phyloP scores from a whole-genome alignment of 805 yeast genomes.

The Schwanniomyces pseudopolymorphus region DNA sequence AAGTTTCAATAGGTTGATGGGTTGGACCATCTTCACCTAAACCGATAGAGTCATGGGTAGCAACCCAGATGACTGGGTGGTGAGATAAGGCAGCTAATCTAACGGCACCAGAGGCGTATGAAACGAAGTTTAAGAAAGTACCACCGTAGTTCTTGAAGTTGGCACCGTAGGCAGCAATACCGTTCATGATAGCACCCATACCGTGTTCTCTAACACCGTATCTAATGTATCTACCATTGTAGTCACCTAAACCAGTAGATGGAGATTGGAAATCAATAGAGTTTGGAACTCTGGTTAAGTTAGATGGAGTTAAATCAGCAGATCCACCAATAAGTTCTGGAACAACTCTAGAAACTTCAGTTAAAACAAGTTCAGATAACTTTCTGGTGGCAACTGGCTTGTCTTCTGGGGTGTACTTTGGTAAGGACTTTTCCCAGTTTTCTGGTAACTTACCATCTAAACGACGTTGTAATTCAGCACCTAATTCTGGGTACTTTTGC shows the following conservation, averaged over 20 bases:
- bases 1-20: slow-evolving; percentile 88
- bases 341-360: slow-evolving; percentile 55
- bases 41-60: slow-evolving; percentile 89
- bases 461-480: slow-evolving; percentile 79
- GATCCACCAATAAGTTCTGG: slow-evolving; percentile 98
- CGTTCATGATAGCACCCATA: slow-evolving; percentile 98
- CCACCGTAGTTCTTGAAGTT: slow-evolving; percentile 92
- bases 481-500: slow-evolving; percentile 72
- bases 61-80: slow-evolving; percentile 83
- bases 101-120: slow-evolving; percentile 83
- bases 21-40: slow-evolving; percentile 94
- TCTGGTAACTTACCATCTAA: slow-evolving; percentile 73
- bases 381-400: slow-evolving; percentile 91
- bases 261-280: slow-evolving; percentile 94
- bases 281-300: slow-evolving; percentile 83
- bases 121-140: slow-evolving; percentile 91
- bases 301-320: slow-evolving; percentile 96
- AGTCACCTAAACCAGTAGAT: slow-evolving; percentile 74
- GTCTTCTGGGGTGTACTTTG: slow-evolving; percentile 76
- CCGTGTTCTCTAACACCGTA: slow-evolving; percentile 99
- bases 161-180: slow-evolving; percentile 88
- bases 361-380: slow-evolving; percentile 79
- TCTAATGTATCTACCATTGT: slow-evolving; percentile 90
- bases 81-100: slow-evolving; percentile 83
- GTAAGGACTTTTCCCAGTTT: slow-evolving; percentile 76